A percentile compares a stretch with the other conserved stretches of the same genome.
Conservation (phyloP, 306 rosid genomes). For the Quercus variabilis region DNA sequence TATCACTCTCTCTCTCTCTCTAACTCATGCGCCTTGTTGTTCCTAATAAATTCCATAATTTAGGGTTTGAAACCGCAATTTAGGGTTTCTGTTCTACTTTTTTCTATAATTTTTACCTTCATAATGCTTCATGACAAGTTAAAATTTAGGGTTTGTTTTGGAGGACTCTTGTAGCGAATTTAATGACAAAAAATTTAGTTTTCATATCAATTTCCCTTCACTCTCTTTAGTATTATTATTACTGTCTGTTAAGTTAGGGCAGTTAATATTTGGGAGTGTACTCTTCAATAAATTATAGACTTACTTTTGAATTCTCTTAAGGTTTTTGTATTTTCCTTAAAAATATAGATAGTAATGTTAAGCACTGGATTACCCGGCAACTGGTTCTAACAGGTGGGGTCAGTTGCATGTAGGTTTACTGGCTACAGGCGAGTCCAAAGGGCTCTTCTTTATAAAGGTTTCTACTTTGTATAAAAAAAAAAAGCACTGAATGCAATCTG, state of each 20-base stretch:
- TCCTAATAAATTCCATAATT: not conserved
- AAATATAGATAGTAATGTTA: not conserved
- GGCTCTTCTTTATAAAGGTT: no score
- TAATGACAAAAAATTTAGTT: not conserved
- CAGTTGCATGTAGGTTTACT: no score
- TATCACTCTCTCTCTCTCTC: conserved; percentile 18
- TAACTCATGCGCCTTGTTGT: not conserved
- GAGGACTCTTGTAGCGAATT: not conserved
- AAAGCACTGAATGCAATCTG: not conserved
- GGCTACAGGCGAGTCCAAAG: no score
- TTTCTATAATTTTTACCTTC: not conserved
- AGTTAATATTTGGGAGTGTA: no score
- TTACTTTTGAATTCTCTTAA: not conserved
- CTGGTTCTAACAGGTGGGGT: no score
- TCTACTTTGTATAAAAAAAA: no score
- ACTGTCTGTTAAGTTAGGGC: not conserved
- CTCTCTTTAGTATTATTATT: not conserved
- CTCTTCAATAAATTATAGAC: not conserved
- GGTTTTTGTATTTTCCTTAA: not conserved
- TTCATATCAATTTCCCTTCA: not conserved
- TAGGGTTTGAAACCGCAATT: not conserved
- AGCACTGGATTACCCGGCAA: no score
- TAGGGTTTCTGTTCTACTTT: not conserved
- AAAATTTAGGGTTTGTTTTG: not conserved
- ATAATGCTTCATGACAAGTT: not conserved